A percentile compares a stretch with the other conserved stretches of the same genome.
These are phyloP conservation scores for Pleurozium schreberi DNA, from an alignment of 225 moss, liverwort and hornwort genomes.

Conservation along the genomic window DNA sequence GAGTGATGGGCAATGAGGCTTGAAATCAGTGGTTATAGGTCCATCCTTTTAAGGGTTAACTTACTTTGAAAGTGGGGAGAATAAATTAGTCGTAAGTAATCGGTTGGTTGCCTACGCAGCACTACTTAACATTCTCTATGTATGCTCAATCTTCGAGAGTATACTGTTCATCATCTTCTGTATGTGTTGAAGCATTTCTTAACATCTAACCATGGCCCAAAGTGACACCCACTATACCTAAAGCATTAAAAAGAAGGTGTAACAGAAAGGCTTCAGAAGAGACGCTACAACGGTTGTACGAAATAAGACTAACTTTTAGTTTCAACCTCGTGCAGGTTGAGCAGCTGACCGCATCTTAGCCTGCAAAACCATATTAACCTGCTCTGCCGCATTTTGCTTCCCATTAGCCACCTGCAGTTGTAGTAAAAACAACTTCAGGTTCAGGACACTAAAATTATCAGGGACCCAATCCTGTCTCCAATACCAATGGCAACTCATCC, in stretches of 20 bases:
- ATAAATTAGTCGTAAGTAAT: background rate
- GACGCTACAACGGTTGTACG: background rate
- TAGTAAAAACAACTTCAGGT: background rate
- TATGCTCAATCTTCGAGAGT: background rate
- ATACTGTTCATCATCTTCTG: background rate
- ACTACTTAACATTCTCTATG: background rate
- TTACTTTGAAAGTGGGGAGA: background rate
- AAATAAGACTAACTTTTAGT: background rate
- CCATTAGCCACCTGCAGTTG: constrained; percentile 64
- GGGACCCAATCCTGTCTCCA: background rate
- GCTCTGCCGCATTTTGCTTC: constrained; percentile 81
- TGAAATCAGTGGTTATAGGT: too few species aligned
- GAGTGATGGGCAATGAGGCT: too few species aligned
- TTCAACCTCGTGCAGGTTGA: constrained; percentile 19
- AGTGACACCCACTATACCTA: background rate
- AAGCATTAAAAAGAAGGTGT: background rate
- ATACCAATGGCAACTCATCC: background rate
- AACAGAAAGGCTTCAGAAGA: background rate
- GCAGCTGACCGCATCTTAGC: constrained; percentile 64
- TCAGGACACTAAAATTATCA: background rate
- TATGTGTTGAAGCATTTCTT: background rate
- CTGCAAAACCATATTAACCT: constrained; percentile 84
- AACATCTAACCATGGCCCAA: background rate
- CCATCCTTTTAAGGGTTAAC: too few species aligned
- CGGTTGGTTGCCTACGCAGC: background rate